Evolutionary conservation across 2,329 filamentous ascomycete species (phyloP), one percentile per base, ranked within the genome.

Genomic region (Didymella glomerata): DNA sequence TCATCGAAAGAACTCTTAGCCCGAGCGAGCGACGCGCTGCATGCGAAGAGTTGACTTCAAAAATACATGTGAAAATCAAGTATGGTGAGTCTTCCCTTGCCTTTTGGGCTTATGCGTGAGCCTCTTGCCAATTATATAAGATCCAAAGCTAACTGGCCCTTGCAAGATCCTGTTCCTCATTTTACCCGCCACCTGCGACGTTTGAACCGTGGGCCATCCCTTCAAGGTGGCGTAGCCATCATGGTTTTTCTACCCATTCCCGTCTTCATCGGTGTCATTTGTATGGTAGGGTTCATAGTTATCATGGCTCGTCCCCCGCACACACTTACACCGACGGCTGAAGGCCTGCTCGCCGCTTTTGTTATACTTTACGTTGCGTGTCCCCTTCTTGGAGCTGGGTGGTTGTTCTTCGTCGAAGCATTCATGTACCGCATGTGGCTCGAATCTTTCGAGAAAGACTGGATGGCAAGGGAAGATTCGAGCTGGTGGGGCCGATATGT

Each of bases 401-500:
- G 55, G 55, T 13, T 45, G 14, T 40, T 50, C 5, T 53, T 42
- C n/a, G 30, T 57, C 18, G 38, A 47, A 9, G 20, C 24, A 13
- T 34, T 28, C 25, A 48, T 57, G 48, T 57, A 52, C 24, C 48
- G 55, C 20, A 48, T 48, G 42, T 46, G 48, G 45, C 42, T 47
- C 14, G 34, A 18, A 30, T 53, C 55, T 2, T 57, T 57, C 38
- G 48, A 57, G n/a, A 52, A 32, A 32, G 48, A 4, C 16, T 57
- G 54, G 48, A 34, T 28, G 14, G 25, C 18, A 6, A 40, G 25
- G 4, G 36, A 44, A 24, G 27, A 36, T n/a, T 5, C 20, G 20
- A 38, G 55, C 22, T 57, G 55, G 48, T 57, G 48, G 55, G 48
- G 32, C 9, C n/a, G 42, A 11, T 52, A 48, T 48, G 24, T 53